Evolutionary conservation across 345 rosid genomes (phyloP).

Genomic region (Lepidium didymum): DNA sequence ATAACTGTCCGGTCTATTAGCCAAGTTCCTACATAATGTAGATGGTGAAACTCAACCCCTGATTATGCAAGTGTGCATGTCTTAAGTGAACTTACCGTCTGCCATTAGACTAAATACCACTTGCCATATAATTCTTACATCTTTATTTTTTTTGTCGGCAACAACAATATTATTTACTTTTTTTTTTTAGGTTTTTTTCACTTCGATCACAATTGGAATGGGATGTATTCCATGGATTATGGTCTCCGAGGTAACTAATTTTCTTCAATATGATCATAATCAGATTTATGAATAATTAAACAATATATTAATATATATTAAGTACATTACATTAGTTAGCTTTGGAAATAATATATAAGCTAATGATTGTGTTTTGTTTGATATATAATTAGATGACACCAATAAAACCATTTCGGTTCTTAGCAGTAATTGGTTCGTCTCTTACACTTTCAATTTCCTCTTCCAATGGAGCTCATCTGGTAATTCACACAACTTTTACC

Average conservation of each 20-base stretch:
- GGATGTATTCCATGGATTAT: conserved; percentile 79
- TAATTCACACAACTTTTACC: not conserved
- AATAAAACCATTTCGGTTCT: too few species aligned
- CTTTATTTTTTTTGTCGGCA: not conserved
- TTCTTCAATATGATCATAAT: not conserved
- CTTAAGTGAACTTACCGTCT: too few species aligned
- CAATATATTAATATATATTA: not conserved
- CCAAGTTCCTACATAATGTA: too few species aligned
- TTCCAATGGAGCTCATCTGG: conserved; percentile 27
- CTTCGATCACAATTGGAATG: conserved; percentile 56
- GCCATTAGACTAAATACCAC: too few species aligned
- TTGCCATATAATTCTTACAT: not conserved
- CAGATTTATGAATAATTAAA: not conserved
- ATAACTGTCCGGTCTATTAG: too few species aligned
- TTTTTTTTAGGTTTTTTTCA: conserved; percentile 30
- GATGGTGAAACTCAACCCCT: too few species aligned
- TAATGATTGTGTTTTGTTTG: not conserved
- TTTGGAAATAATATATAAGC: too few species aligned
- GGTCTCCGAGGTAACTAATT: conserved; percentile 63
- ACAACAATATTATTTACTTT: not conserved
- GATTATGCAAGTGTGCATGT: too few species aligned
- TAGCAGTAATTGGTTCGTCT: conserved; percentile 66
- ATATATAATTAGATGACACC: conserved; percentile 54
- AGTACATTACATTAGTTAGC: too few species aligned
- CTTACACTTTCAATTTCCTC: conserved; percentile 61